These are phyloP conservation scores for Emiliania huxleyi DNA, from an alignment of 78 protist species.

Conservation along the genomic window DNA sequence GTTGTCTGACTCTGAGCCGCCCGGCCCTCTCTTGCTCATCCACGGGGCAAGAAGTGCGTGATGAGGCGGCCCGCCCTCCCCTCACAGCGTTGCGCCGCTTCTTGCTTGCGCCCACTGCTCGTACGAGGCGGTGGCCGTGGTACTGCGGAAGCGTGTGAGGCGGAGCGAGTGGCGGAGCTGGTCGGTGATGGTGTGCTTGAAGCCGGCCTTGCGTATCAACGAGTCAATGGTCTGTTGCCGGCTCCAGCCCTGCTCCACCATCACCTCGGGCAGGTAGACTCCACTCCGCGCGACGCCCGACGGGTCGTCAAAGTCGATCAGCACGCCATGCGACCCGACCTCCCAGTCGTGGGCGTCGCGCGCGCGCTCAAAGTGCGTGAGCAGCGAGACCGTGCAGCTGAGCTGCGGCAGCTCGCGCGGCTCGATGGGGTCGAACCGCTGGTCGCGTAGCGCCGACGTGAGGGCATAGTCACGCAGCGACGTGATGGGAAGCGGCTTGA, in stretches of 20 bases:
- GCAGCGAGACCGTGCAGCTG: constrained; percentile 51
- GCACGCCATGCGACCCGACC: constrained; percentile 65
- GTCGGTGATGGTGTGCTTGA: constrained; percentile 38
- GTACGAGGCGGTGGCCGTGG: constrained; percentile 40
- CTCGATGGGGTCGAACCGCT: constrained; percentile 55
- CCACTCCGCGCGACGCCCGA: background rate
- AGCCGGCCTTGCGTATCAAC: constrained; percentile 63
- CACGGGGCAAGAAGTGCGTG: too few species aligned
- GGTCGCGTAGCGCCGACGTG: constrained; percentile 52
- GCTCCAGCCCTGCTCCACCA: constrained; percentile 66
- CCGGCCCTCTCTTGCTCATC: too few species aligned
- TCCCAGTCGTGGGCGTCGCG: constrained; percentile 60
- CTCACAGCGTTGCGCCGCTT: too few species aligned
- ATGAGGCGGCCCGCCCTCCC: too few species aligned
- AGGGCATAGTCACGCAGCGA: constrained; percentile 55
- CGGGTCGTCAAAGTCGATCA: constrained; percentile 56
- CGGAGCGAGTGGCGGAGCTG: background rate
- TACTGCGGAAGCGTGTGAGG: constrained; percentile 62
- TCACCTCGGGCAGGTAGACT: constrained; percentile 68
- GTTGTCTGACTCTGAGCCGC: too few species aligned
- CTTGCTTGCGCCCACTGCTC: background rate
- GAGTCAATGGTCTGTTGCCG: constrained; percentile 54
- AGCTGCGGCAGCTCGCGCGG: constrained; percentile 33
- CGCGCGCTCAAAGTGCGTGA: constrained; percentile 57
- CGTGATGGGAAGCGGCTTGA: constrained; percentile 39